Evolutionary conservation across 148 eudicot species (phyloP).

Genomic region (Amaranthus cruentus): DNA sequence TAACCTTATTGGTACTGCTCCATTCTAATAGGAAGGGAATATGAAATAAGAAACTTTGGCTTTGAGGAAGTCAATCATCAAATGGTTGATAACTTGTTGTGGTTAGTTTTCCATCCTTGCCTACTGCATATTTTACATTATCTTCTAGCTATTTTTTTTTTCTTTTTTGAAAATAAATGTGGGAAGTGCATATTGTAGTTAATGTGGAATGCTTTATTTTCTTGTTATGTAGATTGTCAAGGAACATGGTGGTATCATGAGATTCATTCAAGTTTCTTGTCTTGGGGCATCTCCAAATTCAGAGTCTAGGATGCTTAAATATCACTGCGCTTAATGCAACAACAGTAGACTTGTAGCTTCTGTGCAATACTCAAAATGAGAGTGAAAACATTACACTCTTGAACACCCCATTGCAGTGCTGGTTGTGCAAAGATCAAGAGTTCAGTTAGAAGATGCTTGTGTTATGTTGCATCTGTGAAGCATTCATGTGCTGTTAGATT

Average conservation of each 20-base stretch:
- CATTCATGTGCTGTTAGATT: too few relatives aligned
- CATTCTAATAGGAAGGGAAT: slow-evolving; percentile 61
- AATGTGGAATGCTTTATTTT: neutral
- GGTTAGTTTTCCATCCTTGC: slow-evolving; percentile 40
- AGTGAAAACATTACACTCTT: slow-evolving; percentile 33
- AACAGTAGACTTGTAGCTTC: slow-evolving; percentile 65
- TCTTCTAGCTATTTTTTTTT: too few relatives aligned
- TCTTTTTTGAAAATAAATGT: too few relatives aligned
- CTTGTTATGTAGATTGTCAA: slow-evolving; percentile 65
- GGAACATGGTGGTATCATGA: slow-evolving; percentile 95
- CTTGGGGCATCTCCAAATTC: slow-evolving; percentile 79
- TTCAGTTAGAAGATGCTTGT: too few relatives aligned
- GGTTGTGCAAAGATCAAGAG: too few relatives aligned
- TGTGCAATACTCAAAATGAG: slow-evolving; percentile 61
- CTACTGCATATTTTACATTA: neutral
- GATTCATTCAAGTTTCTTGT: slow-evolving; percentile 89
- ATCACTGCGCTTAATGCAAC: slow-evolving; percentile 70
- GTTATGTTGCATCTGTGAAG: too few relatives aligned
- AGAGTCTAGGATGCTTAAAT: slow-evolving; percentile 73
- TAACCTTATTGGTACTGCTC: slow-evolving; percentile 75
- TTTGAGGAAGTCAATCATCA: slow-evolving; percentile 86
- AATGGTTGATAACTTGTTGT: slow-evolving; percentile 87
- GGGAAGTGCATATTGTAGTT: too few relatives aligned
- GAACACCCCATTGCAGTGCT: too few relatives aligned
- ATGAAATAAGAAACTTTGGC: slow-evolving; percentile 88